Evolutionary conservation across 306 rosid species (phyloP).

Genomic region (Mimosa bimucronata): DNA sequence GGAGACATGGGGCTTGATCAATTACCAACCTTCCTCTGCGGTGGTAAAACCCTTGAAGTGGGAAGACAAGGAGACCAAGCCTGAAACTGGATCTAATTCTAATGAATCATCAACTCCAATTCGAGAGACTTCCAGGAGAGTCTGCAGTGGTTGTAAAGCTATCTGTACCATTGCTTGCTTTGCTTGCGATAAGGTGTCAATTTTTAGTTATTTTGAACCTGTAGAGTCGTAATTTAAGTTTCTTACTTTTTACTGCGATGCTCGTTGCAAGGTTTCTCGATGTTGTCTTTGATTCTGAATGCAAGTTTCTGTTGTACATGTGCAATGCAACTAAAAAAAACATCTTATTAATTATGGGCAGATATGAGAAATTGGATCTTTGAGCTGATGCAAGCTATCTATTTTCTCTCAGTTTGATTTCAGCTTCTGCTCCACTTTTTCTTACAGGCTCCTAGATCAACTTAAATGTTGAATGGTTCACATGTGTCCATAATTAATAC

Average conservation of each 20-base stretch:
- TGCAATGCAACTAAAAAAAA: background rate
- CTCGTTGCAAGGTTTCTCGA: background rate
- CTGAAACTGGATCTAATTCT: conserved; percentile 45
- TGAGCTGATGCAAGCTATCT: background rate
- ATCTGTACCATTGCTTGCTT: conserved; percentile 84
- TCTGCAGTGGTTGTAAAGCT: conserved; percentile 88
- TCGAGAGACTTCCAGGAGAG: conserved; percentile 59
- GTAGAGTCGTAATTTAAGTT: background rate
- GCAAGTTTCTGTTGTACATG: background rate
- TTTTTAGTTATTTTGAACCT: background rate
- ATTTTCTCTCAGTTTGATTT: background rate
- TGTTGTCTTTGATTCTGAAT: background rate
- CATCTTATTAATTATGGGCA: background rate
- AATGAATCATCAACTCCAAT: conserved; percentile 46
- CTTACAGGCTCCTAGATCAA: background rate
- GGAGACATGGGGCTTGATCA: conserved; percentile 86
- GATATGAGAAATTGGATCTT: background rate
- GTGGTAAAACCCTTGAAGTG: conserved; percentile 71
- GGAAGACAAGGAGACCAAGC: conserved; percentile 78
- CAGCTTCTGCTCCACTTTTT: background rate
- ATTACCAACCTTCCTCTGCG: conserved; percentile 64
- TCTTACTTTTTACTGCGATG: background rate
- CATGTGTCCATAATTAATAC: background rate
- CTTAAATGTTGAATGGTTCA: background rate
- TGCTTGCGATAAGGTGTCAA: conserved; percentile 84